phyloP scores from a whole-genome alignment of 2,329 filamentous ascomycete species.

The Fusarium sp. region DNA sequence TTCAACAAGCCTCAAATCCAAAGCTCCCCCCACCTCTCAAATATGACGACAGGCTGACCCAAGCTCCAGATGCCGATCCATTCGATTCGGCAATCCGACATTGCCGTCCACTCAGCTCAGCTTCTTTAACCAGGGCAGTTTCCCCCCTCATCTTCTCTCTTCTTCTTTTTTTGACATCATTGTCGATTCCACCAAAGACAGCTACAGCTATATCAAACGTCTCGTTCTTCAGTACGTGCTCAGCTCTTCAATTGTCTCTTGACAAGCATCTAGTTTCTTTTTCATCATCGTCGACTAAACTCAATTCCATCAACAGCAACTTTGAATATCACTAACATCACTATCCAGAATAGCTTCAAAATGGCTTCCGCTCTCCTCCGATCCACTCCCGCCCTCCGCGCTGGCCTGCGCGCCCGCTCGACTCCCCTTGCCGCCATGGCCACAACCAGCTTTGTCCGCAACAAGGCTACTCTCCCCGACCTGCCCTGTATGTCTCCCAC shows the following conservation, averaged over 20 bases:
- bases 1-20: not conserved
- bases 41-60: conserved; percentile 46
- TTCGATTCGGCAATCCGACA: conserved; percentile 43
- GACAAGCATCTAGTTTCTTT: not conserved
- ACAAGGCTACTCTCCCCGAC: conserved; percentile 93
- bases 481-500: conserved; percentile 61
- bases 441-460: conserved; percentile 79
- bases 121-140: conserved; percentile 19
- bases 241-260: not conserved
- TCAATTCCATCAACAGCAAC: conserved; percentile 4
- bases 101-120: conserved; percentile 24
- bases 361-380: conserved; percentile 85
- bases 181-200: conserved; percentile 10
- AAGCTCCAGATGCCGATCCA: conserved; percentile 10
- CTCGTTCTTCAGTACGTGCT: conserved; percentile 8
- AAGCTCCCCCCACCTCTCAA: conserved; percentile 27
- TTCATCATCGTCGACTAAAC: not conserved
- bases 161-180: conserved; percentile 45
- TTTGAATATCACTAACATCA: conserved; percentile 1
- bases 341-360: conserved; percentile 40
- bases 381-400: conserved; percentile 71
- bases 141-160: conserved; percentile 26
- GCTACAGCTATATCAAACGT: not conserved
- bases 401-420: conserved; percentile 74
- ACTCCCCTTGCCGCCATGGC: conserved; percentile 71